Evolutionary conservation across 225 moss, liverwort and hornwort species (phyloP).

Genomic region (Asterella californica): DNA sequence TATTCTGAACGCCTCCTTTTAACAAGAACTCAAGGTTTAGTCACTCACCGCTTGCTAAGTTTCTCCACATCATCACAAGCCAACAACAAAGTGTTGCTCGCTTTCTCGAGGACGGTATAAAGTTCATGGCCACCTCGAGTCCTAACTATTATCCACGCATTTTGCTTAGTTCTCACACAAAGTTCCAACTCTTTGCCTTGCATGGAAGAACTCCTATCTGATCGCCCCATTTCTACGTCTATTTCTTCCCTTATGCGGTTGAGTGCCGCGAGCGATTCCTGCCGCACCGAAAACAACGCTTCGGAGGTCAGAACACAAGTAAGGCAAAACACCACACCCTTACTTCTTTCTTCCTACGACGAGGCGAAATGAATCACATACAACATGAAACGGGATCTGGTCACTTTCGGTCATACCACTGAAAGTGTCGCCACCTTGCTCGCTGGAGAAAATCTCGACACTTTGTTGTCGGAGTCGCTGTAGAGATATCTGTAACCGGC

Average conservation of each 20-base stretch:
- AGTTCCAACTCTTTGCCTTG: conserved; percentile 64
- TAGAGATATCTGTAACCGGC: conserved; percentile 78
- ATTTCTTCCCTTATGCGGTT: conserved; percentile 65
- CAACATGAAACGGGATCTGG: no score
- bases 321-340: background rate
- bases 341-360: background rate
- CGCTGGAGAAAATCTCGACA: conserved; percentile 68
- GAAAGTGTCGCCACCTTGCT: conserved; percentile 77
- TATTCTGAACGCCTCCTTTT: background rate
- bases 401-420: conserved; percentile 54
- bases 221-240: conserved; percentile 59
- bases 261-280: conserved; percentile 74
- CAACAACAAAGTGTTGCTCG: conserved; percentile 60
- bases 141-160: conserved; percentile 78
- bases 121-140: conserved; percentile 64
- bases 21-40: no score
- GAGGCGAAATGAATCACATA: background rate
- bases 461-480: conserved; percentile 52
- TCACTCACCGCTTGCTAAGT: conserved; percentile 59
- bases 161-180: conserved; percentile 70
- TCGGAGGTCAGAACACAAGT: background rate
- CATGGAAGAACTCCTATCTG: conserved; percentile 35
- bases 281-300: conserved; percentile 8
- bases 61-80: conserved; percentile 77
- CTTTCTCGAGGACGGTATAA: conserved; percentile 70